Conservation (phyloP, 345 rosid genomes). For the Ceriops decandra region DNA sequence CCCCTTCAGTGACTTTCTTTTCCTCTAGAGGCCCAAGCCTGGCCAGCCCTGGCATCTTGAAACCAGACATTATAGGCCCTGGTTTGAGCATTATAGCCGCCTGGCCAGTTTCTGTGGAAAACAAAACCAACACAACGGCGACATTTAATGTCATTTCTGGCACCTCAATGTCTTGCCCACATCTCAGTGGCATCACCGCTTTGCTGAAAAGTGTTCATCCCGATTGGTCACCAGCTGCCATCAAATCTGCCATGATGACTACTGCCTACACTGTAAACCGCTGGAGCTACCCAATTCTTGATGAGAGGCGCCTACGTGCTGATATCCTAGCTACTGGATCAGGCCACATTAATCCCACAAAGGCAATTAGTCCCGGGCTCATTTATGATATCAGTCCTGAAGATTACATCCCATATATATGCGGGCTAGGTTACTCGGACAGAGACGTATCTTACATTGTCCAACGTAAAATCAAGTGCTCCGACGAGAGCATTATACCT, state of each 20-base stretch:
- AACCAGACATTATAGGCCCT: conserved; percentile 27
- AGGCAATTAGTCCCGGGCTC: conserved; percentile 42
- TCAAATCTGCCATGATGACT: conserved; percentile 62
- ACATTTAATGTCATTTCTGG: conserved; percentile 35
- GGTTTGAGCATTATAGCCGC: conserved; percentile 18
- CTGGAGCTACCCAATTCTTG: conserved; percentile 5
- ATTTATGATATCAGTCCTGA: conserved; percentile 32
- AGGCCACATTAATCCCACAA: conserved; percentile 44
- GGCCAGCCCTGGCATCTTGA: conserved; percentile 24
- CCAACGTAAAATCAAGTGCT: not conserved
- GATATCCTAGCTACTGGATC: conserved; percentile 47
- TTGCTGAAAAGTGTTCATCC: conserved; percentile 48
- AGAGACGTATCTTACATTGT: conserved; percentile 6
- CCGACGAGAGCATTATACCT: not conserved
- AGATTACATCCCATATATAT: conserved; percentile 17
- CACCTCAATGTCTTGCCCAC: conserved; percentile 62
- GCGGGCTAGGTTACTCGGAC: conserved; percentile 17
- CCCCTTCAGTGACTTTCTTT: conserved; percentile 10
- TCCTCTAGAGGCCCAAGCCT: conserved; percentile 16
- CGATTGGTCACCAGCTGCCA: conserved; percentile 56
- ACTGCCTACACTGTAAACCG: conserved; percentile 17
- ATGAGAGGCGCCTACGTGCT: conserved; percentile 21
- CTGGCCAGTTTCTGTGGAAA: conserved; percentile 11
- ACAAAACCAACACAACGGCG: not conserved
- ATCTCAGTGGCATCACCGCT: conserved; percentile 52